Evolutionary conservation across 352 stramenopile genomes (phyloP).

Genomic region (Phytophthora idaei): DNA sequence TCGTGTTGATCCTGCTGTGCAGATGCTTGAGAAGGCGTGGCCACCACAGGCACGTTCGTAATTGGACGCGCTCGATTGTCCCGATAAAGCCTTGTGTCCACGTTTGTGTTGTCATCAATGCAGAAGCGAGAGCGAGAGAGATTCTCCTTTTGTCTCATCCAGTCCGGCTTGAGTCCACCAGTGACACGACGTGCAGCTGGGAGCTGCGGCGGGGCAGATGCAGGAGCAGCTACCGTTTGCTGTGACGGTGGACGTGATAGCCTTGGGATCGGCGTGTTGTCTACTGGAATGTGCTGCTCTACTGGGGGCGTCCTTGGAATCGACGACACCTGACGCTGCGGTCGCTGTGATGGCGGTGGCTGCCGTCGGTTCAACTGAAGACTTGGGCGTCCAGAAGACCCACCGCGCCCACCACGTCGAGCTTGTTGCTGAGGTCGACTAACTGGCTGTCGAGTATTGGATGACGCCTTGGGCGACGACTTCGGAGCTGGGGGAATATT

Average conservation of each 20-base stretch:
- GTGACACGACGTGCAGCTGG: constrained; percentile 26
- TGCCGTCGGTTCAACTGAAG: constrained; percentile 28
- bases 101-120: constrained; percentile 53
- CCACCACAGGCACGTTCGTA: constrained; percentile 25
- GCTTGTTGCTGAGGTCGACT: constrained; percentile 36
- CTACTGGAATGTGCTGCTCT: constrained; percentile 17
- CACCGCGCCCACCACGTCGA: constrained; percentile 32
- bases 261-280: constrained; percentile 42
- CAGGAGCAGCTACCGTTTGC: constrained; percentile 9
- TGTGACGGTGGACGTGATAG: constrained; percentile 7
- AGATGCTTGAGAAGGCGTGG: constrained; percentile 13
- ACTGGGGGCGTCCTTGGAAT: constrained; percentile 4
- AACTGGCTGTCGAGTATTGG: constrained; percentile 9
- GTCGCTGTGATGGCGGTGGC: constrained; percentile 25
- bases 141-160: constrained; percentile 68
- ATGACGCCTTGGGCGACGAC: constrained; percentile 11
- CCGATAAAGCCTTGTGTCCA: constrained; percentile 56
- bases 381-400: constrained; percentile 25
- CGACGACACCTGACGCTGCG: constrained; percentile 15
- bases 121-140: constrained; percentile 69
- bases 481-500: constrained; percentile 44
- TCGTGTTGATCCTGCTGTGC: constrained; percentile 26
- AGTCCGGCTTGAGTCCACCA: constrained; percentile 70
- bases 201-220: constrained; percentile 9
- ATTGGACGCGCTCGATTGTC: constrained; percentile 31